Conservation (phyloP, 1,139 yeast species). For the Blastobotrys ciferrii region DNA sequence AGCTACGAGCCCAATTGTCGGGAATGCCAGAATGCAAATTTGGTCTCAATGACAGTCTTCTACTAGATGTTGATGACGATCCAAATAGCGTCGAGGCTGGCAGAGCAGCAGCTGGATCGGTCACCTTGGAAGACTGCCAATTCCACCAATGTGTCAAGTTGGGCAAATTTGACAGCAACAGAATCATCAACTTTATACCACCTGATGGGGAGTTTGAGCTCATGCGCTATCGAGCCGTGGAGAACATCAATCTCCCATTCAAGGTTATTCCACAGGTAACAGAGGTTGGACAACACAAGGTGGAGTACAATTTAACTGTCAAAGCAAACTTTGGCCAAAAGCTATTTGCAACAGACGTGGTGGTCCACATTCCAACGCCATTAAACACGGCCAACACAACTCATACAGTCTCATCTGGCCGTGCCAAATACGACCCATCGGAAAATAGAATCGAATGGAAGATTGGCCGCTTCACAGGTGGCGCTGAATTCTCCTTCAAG, state of each 20-base stretch:
- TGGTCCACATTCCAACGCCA: slow-evolving; percentile 68
- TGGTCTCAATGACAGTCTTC: slow-evolving; percentile 53
- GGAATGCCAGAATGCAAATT: slow-evolving; percentile 77
- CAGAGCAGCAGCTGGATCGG: slow-evolving; percentile 49
- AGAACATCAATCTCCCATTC: slow-evolving; percentile 70
- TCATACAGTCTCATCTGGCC: slow-evolving; percentile 53
- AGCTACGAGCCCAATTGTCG: slow-evolving; percentile 67
- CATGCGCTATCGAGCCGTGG: slow-evolving; percentile 66
- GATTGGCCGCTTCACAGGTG: slow-evolving; percentile 65
- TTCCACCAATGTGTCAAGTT: slow-evolving; percentile 86
- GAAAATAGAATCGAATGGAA: slow-evolving; percentile 69
- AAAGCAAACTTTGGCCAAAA: slow-evolving; percentile 63
- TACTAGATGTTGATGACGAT: slow-evolving; percentile 29
- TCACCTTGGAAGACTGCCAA: slow-evolving; percentile 70
- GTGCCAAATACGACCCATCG: slow-evolving; percentile 64
- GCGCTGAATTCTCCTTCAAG: slow-evolving; percentile 56
- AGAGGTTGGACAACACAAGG: slow-evolving; percentile 47
- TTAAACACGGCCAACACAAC: slow-evolving; percentile 52
- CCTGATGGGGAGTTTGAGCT: slow-evolving; percentile 93
- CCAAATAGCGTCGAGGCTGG: slow-evolving; percentile 18
- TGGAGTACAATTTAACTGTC: slow-evolving; percentile 59
- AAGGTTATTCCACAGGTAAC: slow-evolving; percentile 60
- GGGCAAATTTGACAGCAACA: slow-evolving; percentile 62
- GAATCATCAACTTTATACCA: slow-evolving; percentile 72
- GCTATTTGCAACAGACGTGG: slow-evolving; percentile 63